phyloP scores from a whole-genome alignment of 1,284 basidiomycete species.

The Ganoderma lingzhi region DNA sequence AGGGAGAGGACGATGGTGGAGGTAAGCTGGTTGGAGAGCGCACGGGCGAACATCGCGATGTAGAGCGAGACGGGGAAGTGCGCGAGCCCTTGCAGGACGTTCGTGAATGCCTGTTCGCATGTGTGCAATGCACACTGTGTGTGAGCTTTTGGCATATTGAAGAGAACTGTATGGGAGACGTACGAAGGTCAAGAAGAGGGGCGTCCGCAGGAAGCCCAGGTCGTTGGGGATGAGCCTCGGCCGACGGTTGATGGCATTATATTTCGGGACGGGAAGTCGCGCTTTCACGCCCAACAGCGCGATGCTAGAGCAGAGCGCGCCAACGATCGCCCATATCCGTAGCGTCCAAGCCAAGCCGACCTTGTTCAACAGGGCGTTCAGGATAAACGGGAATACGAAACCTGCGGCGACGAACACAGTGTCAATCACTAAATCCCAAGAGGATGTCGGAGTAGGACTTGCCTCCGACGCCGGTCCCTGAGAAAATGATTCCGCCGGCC shows the following conservation, averaged over 20 bases:
- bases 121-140: not conserved
- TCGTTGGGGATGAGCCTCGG: conserved; percentile 34
- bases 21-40: conserved; percentile 33
- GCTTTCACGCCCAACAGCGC: conserved; percentile 34
- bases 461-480: conserved; percentile 39
- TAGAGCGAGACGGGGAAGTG: conserved; percentile 42
- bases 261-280: conserved; percentile 35
- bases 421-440: not conserved
- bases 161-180: not conserved
- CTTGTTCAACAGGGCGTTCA: conserved; percentile 34
- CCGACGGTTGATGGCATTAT: conserved; percentile 24
- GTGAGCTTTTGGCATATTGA: not conserved
- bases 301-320: conserved; percentile 28
- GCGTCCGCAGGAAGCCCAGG: conserved; percentile 34
- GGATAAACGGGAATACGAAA: conserved; percentile 38
- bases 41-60: conserved; percentile 36
- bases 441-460: not conserved
- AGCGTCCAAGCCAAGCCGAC: conserved; percentile 39
- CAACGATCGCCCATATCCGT: conserved; percentile 34
- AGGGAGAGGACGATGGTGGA: conserved; percentile 36
- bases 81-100: conserved; percentile 37
- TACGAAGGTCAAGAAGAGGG: conserved; percentile 37
- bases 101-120: conserved; percentile 25
- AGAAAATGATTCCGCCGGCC: conserved; percentile 39
- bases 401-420: not conserved